These are phyloP conservation scores for Whalleya microplaca DNA, from an alignment of 2,329 filamentous ascomycete species.

Conservation along the genomic window DNA sequence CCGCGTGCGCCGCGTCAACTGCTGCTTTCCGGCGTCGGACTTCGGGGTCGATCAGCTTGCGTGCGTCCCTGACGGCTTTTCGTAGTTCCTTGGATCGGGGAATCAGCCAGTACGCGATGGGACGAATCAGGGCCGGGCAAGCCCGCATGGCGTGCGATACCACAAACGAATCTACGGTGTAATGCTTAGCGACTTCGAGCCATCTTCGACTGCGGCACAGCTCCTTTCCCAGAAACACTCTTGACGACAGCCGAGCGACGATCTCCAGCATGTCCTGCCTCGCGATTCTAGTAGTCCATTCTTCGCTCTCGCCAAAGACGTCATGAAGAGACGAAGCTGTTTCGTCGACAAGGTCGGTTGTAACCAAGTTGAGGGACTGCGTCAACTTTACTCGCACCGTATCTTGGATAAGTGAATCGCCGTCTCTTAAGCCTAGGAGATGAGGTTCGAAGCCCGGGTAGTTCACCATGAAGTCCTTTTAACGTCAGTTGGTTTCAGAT, in stretches of 20 bases:
- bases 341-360: slow-evolving; percentile 41
- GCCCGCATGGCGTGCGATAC: slow-evolving; percentile 42
- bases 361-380: slow-evolving; percentile 39
- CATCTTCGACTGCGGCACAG: slow-evolving; percentile 51
- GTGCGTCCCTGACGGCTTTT: slow-evolving; percentile 41
- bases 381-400: slow-evolving; percentile 40
- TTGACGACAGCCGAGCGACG: slow-evolving; percentile 53
- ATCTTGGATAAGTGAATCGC: slow-evolving; percentile 35
- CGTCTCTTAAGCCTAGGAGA: slow-evolving; percentile 28
- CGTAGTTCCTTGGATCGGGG: slow-evolving; percentile 45
- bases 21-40: slow-evolving; percentile 34
- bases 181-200: slow-evolving; percentile 48
- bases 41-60: slow-evolving; percentile 40
- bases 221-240: slow-evolving; percentile 50
- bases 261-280: slow-evolving; percentile 44
- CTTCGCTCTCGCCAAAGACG: slow-evolving; percentile 37
- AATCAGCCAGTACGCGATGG: slow-evolving; percentile 49
- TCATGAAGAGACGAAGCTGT: slow-evolving; percentile 37
- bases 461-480: slow-evolving; percentile 38
- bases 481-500: slow-evolving; percentile 1
- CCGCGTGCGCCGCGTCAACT: slow-evolving; percentile 30
- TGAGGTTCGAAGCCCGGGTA: slow-evolving; percentile 40
- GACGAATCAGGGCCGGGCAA: slow-evolving; percentile 45
- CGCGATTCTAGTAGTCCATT: slow-evolving; percentile 45
- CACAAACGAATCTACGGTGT: slow-evolving; percentile 45